Percentiles rank a stretch among this genome's conserved stretches.
phyloP scores from a whole-genome alignment of 257 asterid genomes.

The Primulina tabacum region DNA sequence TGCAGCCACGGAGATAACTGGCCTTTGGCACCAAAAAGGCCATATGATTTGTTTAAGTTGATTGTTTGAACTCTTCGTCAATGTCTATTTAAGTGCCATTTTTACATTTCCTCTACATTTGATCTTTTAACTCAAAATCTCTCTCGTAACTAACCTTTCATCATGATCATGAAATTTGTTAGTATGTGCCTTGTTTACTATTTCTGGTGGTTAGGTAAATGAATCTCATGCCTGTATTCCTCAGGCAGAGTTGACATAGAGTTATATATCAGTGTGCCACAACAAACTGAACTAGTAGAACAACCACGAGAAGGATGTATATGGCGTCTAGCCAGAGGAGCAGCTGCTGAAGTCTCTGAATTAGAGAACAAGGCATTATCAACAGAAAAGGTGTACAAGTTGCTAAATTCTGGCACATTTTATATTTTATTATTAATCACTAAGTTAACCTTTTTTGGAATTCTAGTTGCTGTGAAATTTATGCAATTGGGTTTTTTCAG shows the following conservation, averaged over 20 bases:
- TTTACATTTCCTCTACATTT: neutral
- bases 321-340: constrained; percentile 90
- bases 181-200: neutral
- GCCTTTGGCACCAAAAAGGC: neutral
- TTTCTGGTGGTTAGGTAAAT: constrained; percentile 4
- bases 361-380: constrained; percentile 45
- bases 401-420: constrained; percentile 13
- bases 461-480: constrained; percentile 23
- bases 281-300: constrained; percentile 61
- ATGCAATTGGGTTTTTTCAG: constrained; percentile 36
- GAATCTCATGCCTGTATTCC: constrained; percentile 13
- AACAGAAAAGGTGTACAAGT: constrained; percentile 48
- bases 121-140: no score
- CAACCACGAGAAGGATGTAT: constrained; percentile 63
- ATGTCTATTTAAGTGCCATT: neutral
- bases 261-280: constrained; percentile 60
- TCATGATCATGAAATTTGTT: neutral
- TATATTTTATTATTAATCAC: constrained; percentile 3
- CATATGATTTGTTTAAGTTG: neutral
- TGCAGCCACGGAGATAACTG: neutral
- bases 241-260: constrained; percentile 71
- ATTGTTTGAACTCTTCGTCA: neutral
- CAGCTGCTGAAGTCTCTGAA: constrained; percentile 68
- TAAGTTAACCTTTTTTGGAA: constrained; percentile 10
- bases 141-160: neutral